Evolutionary conservation across 148 eudicot genomes (phyloP), one percentile per base, ranked within the genome.

Genomic region (Euryodendron excelsum): DNA sequence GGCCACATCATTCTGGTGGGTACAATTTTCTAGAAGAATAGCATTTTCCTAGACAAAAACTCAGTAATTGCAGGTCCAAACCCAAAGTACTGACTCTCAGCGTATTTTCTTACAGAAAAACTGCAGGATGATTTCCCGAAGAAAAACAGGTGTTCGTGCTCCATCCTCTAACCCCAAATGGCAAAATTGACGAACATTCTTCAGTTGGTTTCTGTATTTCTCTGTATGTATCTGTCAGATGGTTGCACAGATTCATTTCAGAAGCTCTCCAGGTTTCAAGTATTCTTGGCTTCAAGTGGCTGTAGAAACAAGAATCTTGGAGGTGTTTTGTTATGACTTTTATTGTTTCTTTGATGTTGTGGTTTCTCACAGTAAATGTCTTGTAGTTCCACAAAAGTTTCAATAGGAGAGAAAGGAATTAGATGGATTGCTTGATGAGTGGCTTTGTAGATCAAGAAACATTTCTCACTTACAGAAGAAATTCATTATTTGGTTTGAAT

Each of bases 71-170:
- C 36, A 36, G 15, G 45, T 73, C 28, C 3, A n/a, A 48, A 48
- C 27, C 63, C 63, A 41, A 65, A 44, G 20, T 31, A 45, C 62
- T 80, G 21, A 75, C 23, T 13, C n/a, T 66, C 17, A 31, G 17
- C 23, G 31, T 44, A 45, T 64, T 39, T n/a, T 71, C 8, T 72
- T 31, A 30, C 89, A 87, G 89, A 82, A 69, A 87, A 87, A 76
- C 36, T 77, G 78, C 81, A 82, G 85, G 83, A 82, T 37, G 79
- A 71, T 61, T 56, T 65, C 45, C 68, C 77, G 27, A 82, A 82
- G 80, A 77, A 72, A 75, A 81, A 84, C 73, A 83, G 82, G 47
- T 84, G 87, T 73, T 77, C 76, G 17, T 87, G 89, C 82, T 21
- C 85, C 25, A 87, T 87, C 75, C 64, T 87, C 78, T 87, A 45